A percentile compares a stretch with the other conserved stretches of the same genome.
Conservation (phyloP, 2,329 filamentous ascomycete genomes). For the Orbilia brochopaga region DNA sequence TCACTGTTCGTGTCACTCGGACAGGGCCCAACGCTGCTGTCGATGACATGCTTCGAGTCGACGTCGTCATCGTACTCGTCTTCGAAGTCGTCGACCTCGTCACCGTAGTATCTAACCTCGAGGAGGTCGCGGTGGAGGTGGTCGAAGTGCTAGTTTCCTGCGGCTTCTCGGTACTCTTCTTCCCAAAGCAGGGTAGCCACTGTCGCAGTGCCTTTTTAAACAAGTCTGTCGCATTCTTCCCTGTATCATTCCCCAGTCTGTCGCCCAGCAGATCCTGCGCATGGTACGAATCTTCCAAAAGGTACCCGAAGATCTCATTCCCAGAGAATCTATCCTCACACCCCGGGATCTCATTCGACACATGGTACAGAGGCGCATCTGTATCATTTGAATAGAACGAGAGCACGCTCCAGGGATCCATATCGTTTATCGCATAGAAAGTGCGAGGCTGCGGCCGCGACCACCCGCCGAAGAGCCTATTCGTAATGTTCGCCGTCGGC, state of each 20-base stretch:
- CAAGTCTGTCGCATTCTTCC: not conserved
- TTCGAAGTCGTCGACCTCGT: too few species aligned
- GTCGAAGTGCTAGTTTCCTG: too few species aligned
- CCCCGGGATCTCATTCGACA: constrained; percentile 59
- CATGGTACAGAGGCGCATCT: constrained; percentile 58
- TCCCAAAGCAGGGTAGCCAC: constrained; percentile 41
- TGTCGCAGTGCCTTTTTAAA: constrained; percentile 22
- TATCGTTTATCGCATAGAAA: constrained; percentile 59
- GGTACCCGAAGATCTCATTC: constrained; percentile 61
- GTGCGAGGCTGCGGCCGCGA: constrained; percentile 37
- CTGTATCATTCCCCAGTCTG: constrained; percentile 24
- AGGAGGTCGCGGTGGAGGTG: too few species aligned
- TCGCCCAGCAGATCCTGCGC: constrained; percentile 60
- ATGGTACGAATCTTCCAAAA: constrained; percentile 61
- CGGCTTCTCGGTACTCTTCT: not conserved
- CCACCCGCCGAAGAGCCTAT: constrained; percentile 63
- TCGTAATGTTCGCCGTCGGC: constrained; percentile 59
- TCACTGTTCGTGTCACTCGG: too few species aligned
- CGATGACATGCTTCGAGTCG: too few species aligned
- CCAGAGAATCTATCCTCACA: constrained; percentile 58
- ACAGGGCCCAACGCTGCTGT: too few species aligned
- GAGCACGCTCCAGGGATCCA: constrained; percentile 64
- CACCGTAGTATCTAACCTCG: too few species aligned
- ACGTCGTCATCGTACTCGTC: too few species aligned
- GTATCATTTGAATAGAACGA: constrained; percentile 59